These are phyloP conservation scores for Phaeophleospora eucalypticola DNA, from an alignment of 2,329 filamentous ascomycete species.

Conservation along the genomic window DNA sequence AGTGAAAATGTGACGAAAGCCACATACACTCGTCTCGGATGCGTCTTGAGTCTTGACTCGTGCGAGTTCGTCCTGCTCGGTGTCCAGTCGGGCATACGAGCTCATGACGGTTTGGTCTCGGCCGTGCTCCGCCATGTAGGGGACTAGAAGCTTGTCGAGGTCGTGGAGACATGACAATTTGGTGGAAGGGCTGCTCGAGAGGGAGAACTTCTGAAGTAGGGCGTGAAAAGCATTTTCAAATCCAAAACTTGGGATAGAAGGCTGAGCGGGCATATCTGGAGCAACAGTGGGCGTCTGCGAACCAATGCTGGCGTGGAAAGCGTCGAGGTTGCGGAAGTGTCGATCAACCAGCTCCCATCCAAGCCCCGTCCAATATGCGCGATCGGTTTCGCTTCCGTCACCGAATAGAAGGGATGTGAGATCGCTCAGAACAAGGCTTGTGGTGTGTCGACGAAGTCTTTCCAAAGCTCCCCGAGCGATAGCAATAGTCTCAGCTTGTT, in stretches of 20 bases:
- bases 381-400: slow-evolving; percentile 88
- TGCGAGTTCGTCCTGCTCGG: not conserved
- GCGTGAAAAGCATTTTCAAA: slow-evolving; percentile 76
- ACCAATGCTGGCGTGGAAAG: slow-evolving; percentile 12
- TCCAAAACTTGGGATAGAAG: slow-evolving; percentile 23
- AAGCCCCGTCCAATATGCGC: slow-evolving; percentile 69
- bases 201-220: slow-evolving; percentile 79
- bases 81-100: slow-evolving; percentile 11
- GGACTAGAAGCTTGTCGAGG: slow-evolving; percentile 62
- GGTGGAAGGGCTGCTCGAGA: slow-evolving; percentile 79
- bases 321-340: slow-evolving; percentile 17
- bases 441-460: slow-evolving; percentile 59
- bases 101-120: slow-evolving; percentile 1
- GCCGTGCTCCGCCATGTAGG: slow-evolving; percentile 19
- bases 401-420: slow-evolving; percentile 80
- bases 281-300: slow-evolving; percentile 17
- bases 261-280: not conserved
- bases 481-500: slow-evolving; percentile 11
- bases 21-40: slow-evolving; percentile 16
- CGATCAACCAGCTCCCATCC: slow-evolving; percentile 36
- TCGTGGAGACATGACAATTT: slow-evolving; percentile 83
- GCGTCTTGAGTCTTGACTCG: slow-evolving; percentile 1
- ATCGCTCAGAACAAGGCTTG: slow-evolving; percentile 82
- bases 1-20: slow-evolving; percentile 39
- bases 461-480: slow-evolving; percentile 50